These are phyloP conservation scores for Diaporthe sp. DNA, from an alignment of 2,329 filamentous ascomycete genomes.

Conservation along the genomic window DNA sequence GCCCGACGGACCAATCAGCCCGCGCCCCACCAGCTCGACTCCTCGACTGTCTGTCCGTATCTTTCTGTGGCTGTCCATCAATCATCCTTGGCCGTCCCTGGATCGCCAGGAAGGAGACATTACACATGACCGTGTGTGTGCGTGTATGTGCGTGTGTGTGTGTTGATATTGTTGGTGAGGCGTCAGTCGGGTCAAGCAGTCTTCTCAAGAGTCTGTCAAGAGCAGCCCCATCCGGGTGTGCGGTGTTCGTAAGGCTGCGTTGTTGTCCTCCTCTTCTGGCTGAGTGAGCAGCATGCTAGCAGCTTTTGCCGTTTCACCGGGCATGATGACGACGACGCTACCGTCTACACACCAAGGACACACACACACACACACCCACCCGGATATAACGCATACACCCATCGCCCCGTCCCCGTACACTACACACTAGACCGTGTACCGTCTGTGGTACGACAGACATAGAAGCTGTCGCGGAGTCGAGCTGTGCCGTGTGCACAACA, in stretches of 20 bases:
- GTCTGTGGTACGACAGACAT: neutral
- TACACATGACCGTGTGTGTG: too few relatives aligned
- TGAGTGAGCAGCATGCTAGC: constrained; percentile 4
- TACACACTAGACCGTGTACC: neutral
- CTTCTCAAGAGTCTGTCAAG: too few relatives aligned
- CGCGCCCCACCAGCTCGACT: constrained; percentile 2
- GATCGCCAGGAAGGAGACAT: neutral
- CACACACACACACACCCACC: too few relatives aligned
- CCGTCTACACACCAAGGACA: too few relatives aligned
- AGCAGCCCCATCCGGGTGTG: too few relatives aligned
- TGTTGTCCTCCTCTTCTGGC: neutral
- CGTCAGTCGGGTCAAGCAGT: too few relatives aligned
- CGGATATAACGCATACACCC: neutral
- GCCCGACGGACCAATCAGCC: constrained; percentile 21
- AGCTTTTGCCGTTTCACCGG: neutral
- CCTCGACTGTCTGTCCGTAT: neutral
- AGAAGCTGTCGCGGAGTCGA: neutral
- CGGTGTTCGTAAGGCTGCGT: too few relatives aligned
- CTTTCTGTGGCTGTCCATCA: neutral
- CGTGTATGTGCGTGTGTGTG: too few relatives aligned
- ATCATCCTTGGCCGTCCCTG: neutral
- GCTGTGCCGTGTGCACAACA: neutral
- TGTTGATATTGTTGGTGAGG: too few relatives aligned
- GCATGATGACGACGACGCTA: constrained; percentile 20
- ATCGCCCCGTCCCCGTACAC: neutral